Base-by-base conservation (phyloP, 495 filamentous ascomycete genomes). In the Chaetomidium leptoderma region DNA sequence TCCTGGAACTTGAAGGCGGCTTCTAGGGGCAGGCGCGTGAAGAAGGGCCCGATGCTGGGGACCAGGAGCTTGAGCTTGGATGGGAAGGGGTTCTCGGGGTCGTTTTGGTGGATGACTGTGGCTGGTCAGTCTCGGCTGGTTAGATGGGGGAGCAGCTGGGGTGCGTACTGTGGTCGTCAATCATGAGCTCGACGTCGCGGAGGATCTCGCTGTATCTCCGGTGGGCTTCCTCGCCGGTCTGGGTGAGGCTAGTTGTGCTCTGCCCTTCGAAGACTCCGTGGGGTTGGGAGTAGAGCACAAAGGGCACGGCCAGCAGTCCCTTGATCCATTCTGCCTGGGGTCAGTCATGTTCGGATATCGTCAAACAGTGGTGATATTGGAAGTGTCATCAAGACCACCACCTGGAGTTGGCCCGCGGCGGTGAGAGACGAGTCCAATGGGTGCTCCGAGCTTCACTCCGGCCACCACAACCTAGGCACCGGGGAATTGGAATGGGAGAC, bases 11-110 rank as follows among this genome's bases (percentile, higher is more conserved):
- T 83, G 76, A 98, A 98, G 7, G 95, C 92, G 48, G 90, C 86
- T 66, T 90, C 88, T 1, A 98, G 81, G 10, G 84, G 83, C 4
- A 97, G 76, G 6, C 84, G 83, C 0, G 95, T 98, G 75, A 96
- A 97, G 78, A 98, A 97, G 14, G 76, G 85, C 24, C 92, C 92
- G 33, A 97, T 86, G 14, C 83, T 83, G 10, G 95, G 93, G 2
- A 98, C 92, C 4, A 98, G 82, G 3, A 96, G 84, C 65, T 93
- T 92, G 46, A 98, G 79, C 62, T 97, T 98, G 17, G 93, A 97
- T 43, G 82, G 89, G 67, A 79, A 81, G 60, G 74, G 82, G 63
- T 70, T 81, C 40, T 76, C 79, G 61, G 58, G 23, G 42, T 76
- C 70, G 48, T 76, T 78, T 70, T 92, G 86, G 70, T 92, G 83